Base-by-base conservation (phyloP, 257 asterid genomes). In the Nicotiana knightiana region DNA sequence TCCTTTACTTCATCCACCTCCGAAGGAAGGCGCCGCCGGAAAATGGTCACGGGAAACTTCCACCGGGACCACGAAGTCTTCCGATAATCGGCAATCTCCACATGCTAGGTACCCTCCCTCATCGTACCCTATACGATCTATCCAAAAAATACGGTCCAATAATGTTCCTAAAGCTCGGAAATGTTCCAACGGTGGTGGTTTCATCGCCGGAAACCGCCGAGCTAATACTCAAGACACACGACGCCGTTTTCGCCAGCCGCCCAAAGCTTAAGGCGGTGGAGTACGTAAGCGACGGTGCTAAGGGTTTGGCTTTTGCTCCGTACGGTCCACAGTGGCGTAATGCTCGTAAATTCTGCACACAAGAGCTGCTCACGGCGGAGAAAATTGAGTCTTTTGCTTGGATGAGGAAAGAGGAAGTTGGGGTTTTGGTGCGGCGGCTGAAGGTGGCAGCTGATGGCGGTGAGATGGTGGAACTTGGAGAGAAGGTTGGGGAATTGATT, bases 1-100 rank as follows among this genome's bases (percentile, higher is more conserved):
- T 67, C 12, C 35, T 37, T 8, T 67, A 46, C 28, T 67, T 35
- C 5, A 15, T 67, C 76, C 46, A 43, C 24, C 18, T 32, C 28
- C 48, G 76, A 43, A 13, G 76, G 76, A 21, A 18, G 4, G 48
- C 53, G 15, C 21, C n/a, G 76, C 24, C 76, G 21, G 9, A 9
- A 16, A 75, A 75, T 3, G n/a, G 5, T 75, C 62, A 35, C 43
- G 46, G 9, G 58, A 55, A 51, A 55, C 67, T 57, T 30, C 81
- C 81, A 30, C 81, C 81, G 26, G 81, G 81, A 3, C 81, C 81
- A 57, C 67, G 26, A 2, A 53, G 53, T 2, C 62, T 77, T 11
- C 81, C 81, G 1, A 77, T 77, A 21, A 77, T 77, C 28, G 68
- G 81, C 32, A 77, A 77, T 64, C 81, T 77, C 67, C 81, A 77